These are phyloP conservation scores for Lumnitzera littorea DNA, from an alignment of 345 rosid genomes.

Conservation along the genomic window DNA sequence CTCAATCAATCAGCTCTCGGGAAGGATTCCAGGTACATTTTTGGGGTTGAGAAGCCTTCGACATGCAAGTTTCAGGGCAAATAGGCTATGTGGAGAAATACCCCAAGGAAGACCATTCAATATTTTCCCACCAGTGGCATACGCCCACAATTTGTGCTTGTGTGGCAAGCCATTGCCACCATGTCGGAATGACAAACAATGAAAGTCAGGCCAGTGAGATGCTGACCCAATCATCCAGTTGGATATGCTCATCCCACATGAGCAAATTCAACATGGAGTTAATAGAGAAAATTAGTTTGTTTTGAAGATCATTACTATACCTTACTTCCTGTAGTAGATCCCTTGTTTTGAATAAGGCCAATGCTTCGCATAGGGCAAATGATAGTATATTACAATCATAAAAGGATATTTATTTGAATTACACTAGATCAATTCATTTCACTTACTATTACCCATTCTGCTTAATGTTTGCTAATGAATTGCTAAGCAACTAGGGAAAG, in stretches of 20 bases:
- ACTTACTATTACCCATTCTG: too few species aligned
- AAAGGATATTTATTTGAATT: too few species aligned
- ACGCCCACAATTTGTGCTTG: constrained; percentile 83
- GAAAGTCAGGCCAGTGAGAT: constrained; percentile 43
- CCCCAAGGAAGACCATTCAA: constrained; percentile 89
- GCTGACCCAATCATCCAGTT: constrained; percentile 44
- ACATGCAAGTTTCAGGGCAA: constrained; percentile 83
- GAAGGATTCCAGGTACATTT: constrained; percentile 66
- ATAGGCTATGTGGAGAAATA: constrained; percentile 80
- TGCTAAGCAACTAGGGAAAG: too few species aligned
- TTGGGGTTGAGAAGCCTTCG: constrained; percentile 36
- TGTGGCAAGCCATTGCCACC: constrained; percentile 89
- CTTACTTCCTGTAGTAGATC: too few species aligned
- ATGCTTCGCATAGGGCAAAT: too few species aligned
- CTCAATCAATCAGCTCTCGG: constrained; percentile 58
- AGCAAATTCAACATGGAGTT: constrained; percentile 16
- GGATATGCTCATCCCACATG: constrained; percentile 19
- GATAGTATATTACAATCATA: too few species aligned
- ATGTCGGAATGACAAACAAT: constrained; percentile 39
- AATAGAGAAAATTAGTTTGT: constrained; percentile 1
- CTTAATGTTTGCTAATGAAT: too few species aligned
- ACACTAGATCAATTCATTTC: too few species aligned
- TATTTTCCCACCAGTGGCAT: constrained; percentile 69
- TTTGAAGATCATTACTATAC: too few species aligned
- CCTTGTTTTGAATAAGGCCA: too few species aligned